Percentiles rank a stretch among this genome's conserved stretches.
These are phyloP conservation scores for Diaporthe australafricana DNA, from an alignment of 2,329 filamentous ascomycete genomes.

Conservation along the genomic window DNA sequence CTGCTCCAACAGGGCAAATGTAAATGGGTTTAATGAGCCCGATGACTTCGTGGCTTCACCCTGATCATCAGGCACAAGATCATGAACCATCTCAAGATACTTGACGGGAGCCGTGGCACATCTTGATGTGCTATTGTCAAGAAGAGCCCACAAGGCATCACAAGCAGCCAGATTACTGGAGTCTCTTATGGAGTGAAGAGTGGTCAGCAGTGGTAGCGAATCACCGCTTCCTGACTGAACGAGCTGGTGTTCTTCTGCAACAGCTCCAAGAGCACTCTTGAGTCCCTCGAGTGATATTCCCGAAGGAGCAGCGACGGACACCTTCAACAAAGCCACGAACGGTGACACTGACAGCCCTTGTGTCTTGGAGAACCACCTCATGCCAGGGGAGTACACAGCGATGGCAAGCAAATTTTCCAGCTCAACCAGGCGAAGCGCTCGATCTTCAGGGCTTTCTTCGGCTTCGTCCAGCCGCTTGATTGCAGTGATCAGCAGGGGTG, in stretches of 20 bases:
- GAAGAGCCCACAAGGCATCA: constrained; percentile 69
- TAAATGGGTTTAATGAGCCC: constrained; percentile 69
- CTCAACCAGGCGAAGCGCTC: constrained; percentile 75
- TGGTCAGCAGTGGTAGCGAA: constrained; percentile 59
- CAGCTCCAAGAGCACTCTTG: constrained; percentile 66
- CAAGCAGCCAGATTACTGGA: constrained; percentile 41
- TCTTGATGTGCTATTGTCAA: constrained; percentile 86
- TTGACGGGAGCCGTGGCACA: constrained; percentile 83
- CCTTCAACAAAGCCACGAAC: constrained; percentile 76
- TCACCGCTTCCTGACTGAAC: constrained; percentile 52
- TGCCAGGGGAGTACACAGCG: constrained; percentile 82
- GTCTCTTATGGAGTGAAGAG: constrained; percentile 45
- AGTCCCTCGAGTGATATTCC: constrained; percentile 63
- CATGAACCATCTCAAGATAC: constrained; percentile 79
- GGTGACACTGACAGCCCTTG: constrained; percentile 74
- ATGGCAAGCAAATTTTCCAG: constrained; percentile 85
- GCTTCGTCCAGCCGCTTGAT: constrained; percentile 69
- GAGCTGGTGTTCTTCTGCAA: constrained; percentile 75
- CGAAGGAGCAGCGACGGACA: constrained; percentile 62
- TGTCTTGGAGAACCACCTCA: constrained; percentile 89
- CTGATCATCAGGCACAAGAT: constrained; percentile 53
- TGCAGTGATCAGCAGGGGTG: constrained; percentile 76
- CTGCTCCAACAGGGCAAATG: constrained; percentile 81
- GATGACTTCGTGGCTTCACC: constrained; percentile 46
- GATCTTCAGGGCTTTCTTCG: constrained; percentile 55